Evolutionary conservation across 2,329 filamentous ascomycete species (phyloP).

Genomic region (Fusarium denticulatum): DNA sequence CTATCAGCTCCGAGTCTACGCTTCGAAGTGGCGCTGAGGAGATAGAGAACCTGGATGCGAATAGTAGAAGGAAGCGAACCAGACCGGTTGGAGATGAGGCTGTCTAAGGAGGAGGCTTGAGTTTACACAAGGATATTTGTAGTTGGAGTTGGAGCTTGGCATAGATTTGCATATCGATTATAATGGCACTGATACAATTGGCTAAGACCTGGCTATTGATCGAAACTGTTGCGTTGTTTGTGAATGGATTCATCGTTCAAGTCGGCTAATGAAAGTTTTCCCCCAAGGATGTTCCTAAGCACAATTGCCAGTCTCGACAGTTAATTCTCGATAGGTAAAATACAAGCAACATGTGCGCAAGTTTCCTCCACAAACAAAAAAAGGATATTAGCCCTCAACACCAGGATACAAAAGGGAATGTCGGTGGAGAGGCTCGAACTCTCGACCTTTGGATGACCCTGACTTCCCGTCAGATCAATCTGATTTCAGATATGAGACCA

Average conservation of each 20-base stretch:
- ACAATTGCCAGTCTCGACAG: not conserved
- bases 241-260: not conserved
- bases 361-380: not conserved
- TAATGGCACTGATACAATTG: not conserved
- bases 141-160: not conserved
- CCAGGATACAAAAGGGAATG: not conserved
- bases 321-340: too few relatives aligned
- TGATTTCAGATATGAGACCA: slow-evolving; percentile 45
- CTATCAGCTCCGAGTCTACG: slow-evolving; percentile 13
- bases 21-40: slow-evolving; percentile 32
- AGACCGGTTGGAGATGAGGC: slow-evolving; percentile 29
- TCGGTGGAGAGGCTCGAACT: slow-evolving; percentile 40
- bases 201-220: not conserved
- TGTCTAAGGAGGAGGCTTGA: not conserved
- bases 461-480: slow-evolving; percentile 17
- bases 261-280: not conserved
- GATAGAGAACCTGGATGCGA: slow-evolving; percentile 26
- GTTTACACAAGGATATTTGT: not conserved
- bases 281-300: not conserved
- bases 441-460: slow-evolving; percentile 45
- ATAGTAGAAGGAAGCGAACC: slow-evolving; percentile 27
- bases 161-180: not conserved
- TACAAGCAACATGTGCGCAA: too few relatives aligned
- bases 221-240: not conserved
- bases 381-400: fast-evolving